phyloP scores from a whole-genome alignment of 805 yeast species.

The Jamesozyma jinghongensis region DNA sequence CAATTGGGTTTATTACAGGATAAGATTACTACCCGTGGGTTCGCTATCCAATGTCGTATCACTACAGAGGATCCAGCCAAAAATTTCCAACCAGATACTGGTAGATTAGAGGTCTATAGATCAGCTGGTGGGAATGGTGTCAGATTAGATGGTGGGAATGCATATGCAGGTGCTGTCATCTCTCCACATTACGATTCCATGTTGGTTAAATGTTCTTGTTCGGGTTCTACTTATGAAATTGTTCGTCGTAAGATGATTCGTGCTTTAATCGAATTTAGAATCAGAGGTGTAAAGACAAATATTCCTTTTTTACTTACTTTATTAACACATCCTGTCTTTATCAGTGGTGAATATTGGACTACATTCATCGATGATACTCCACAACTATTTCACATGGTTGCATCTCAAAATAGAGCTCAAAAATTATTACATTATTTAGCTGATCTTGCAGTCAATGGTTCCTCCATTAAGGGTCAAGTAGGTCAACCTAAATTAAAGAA shows the following conservation, averaged over 20 bases:
- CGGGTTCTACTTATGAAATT: conserved; percentile 95
- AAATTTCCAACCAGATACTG: conserved; percentile 97
- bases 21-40: conserved; percentile 90
- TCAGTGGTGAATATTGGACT: conserved; percentile 89
- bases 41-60: conserved; percentile 98
- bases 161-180: conserved; percentile 92
- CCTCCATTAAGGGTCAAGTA: conserved; percentile 90
- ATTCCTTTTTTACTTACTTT: conserved; percentile 91
- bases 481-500: conserved; percentile 78
- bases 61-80: conserved; percentile 97
- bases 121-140: conserved; percentile 99
- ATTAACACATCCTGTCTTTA: conserved; percentile 82
- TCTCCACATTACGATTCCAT: conserved; percentile 97
- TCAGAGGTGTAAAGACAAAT: conserved; percentile 98
- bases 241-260: conserved; percentile 97
- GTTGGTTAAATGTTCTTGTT: conserved; percentile 95
- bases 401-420: conserved; percentile 94
- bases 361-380: conserved; percentile 99
- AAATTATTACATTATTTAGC: conserved; percentile 85
- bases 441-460: conserved; percentile 91
- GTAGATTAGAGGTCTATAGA: conserved; percentile 94
- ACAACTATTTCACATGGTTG: conserved; percentile 83
- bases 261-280: conserved; percentile 93
- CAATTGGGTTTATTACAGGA: conserved; percentile 92
- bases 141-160: conserved; percentile 97